Base-by-base conservation (phyloP, 2,329 filamentous ascomycete species). In the Xylaria sp. region DNA sequence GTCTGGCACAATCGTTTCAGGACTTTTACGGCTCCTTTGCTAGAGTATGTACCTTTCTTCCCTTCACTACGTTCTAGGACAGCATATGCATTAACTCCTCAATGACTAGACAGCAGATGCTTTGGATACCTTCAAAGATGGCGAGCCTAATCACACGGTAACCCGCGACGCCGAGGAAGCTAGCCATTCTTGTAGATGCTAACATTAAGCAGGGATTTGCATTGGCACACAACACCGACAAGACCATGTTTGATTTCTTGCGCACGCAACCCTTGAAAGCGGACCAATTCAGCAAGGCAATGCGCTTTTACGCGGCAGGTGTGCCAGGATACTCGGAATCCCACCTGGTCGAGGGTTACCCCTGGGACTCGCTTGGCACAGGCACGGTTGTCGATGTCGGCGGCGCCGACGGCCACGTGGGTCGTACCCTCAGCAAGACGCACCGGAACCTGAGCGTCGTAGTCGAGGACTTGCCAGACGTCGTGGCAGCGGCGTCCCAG, bases 61-160 rank as follows among this genome's bases (percentile, higher is more conserved):
- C 35, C 25, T 17, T 21, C 19, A 7, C 33, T n/a, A 5, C 14
- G 6, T 38, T 25, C 11, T 12, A 9, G 19, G 25, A 52, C 12
- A 25, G 21, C 11, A 5, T 6, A 14, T 6, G 35, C 31, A 14
- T 37, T 51, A 12, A 51, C 33, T 23, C 11, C 7, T 4, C 37
- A 31, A 51, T 15, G 28, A 51, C 15, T 9, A 52, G 49, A 52
- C 49, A 8, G 49, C 49, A 11, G 49, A 52, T 28, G 49, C 49
- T 12, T 19, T 52, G 2, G 49, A 52, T 40, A 52, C 17, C 35
- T 52, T 52, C 49, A 52, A 52, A 52, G 49, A 52, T 19, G 19
- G 33, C 5, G 49, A 52, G 35, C 49, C 49, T 14, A 52, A 38
- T 33, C 49, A 52, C 12, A 52, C 49, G 11, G 49, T 52, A 52